A percentile compares a stretch with the other conserved stretches of the same genome.
These are phyloP conservation scores for Penicillium aurantiogriseum DNA, from an alignment of 2,329 filamentous ascomycete genomes.

Conservation along the genomic window DNA sequence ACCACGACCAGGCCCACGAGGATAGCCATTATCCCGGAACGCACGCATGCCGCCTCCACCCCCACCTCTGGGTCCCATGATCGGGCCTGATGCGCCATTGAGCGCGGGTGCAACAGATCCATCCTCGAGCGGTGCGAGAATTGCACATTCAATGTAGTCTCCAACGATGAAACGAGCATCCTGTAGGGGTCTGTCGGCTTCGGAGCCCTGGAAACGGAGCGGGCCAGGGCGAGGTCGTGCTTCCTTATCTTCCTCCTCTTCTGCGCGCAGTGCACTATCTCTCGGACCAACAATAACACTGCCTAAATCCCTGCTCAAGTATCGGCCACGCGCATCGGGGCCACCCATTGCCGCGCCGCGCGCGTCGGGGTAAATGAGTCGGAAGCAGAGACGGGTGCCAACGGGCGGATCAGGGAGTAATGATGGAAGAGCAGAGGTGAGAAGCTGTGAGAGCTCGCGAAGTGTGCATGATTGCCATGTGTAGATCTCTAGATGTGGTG, in stretches of 20 bases:
- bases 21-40: conserved; percentile 49
- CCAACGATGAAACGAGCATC: conserved; percentile 83
- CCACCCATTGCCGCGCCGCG: conserved; percentile 41
- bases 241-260: conserved; percentile 41
- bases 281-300: conserved; percentile 68
- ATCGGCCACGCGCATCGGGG: conserved; percentile 55
- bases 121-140: conserved; percentile 71
- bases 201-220: conserved; percentile 52
- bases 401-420: conserved; percentile 71
- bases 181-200: conserved; percentile 69
- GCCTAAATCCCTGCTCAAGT: conserved; percentile 76
- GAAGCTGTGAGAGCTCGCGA: conserved; percentile 73
- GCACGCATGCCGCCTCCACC: conserved; percentile 41
- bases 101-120: conserved; percentile 65
- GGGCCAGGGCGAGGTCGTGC: conserved; percentile 29
- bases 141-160: conserved; percentile 81
- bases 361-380: conserved; percentile 80
- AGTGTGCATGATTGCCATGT: conserved; percentile 82
- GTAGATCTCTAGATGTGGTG: conserved; percentile 74
- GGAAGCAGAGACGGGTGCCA: conserved; percentile 83
- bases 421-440: conserved; percentile 66
- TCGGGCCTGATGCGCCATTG: conserved; percentile 26
- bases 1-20: conserved; percentile 42
- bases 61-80: conserved; percentile 28
- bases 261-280: conserved; percentile 26